Evolutionary conservation across 2,329 filamentous ascomycete genomes (phyloP).

Genomic region (Beauveria medogensis): DNA sequence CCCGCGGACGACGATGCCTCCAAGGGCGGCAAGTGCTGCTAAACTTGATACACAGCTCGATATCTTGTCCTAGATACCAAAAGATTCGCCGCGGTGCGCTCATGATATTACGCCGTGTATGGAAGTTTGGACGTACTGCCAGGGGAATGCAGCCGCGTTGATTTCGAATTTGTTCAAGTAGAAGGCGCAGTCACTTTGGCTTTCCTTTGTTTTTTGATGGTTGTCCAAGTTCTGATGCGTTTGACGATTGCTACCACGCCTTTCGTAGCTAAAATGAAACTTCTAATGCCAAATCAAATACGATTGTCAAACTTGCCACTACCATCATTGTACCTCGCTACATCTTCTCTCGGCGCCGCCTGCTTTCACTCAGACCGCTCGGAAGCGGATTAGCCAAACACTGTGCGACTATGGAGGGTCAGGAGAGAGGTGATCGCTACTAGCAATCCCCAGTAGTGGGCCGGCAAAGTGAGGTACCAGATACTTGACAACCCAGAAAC

Average conservation of each 20-base stretch:
- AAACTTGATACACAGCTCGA: constrained; percentile 22
- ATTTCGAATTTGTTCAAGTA: constrained; percentile 30
- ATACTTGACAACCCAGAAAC: neutral
- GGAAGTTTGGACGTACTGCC: neutral
- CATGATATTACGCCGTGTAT: constrained; percentile 11
- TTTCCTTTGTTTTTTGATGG: constrained; percentile 32
- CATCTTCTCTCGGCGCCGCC: too few species aligned
- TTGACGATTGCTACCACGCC: constrained; percentile 29
- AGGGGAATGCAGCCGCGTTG: constrained; percentile 25
- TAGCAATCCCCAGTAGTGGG: neutral
- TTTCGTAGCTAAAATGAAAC: constrained; percentile 29
- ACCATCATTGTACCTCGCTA: too few species aligned
- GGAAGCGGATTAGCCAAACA: neutral
- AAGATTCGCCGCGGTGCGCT: neutral
- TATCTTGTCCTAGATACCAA: constrained; percentile 7
- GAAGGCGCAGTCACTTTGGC: constrained; percentile 32
- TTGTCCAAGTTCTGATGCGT: constrained; percentile 28
- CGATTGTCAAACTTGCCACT: neutral
- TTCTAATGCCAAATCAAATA: constrained; percentile 20
- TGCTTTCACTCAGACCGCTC: neutral
- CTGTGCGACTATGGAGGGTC: neutral
- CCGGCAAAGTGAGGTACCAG: neutral
- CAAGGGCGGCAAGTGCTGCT: constrained; percentile 80
- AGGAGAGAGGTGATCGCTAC: neutral
- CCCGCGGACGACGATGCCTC: constrained; percentile 65